Evolutionary conservation across 2,329 filamentous ascomycete species (phyloP), one percentile per base, ranked within the genome.

Genomic region (Exophiala sp.): DNA sequence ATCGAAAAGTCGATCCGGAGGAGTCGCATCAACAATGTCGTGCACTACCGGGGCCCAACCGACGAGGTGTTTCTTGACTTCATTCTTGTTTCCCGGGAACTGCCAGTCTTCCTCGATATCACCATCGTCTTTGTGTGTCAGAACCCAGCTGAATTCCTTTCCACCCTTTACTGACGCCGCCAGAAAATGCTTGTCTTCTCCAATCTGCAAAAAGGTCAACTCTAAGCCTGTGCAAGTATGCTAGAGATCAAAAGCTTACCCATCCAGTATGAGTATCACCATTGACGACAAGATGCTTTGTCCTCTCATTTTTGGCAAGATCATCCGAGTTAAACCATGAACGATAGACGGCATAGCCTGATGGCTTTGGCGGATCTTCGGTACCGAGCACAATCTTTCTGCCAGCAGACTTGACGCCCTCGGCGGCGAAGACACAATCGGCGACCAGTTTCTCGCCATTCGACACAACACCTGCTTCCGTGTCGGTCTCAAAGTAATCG

Each of bases 41-140:
- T 69, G 51, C 43, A 66, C 65, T 1, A 66, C 64, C 12, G 65
- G 71, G 65, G 81, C 72, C 79, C 79, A 81, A 16, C 72, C 76
- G 47, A 78, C 71, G 10, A 82, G 63, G 1, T 78, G 71, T 50
- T 75, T 69, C 54, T 74, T 71, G 0, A 80, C 79, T 35, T 81
- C 79, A 39, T 76, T 72, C 0, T 80, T 68, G 45, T 77, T 75
- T 2, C 76, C 77, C 0, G 78, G 77, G 57, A 80, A 78, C 3
- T 73, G 76, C 77, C 77, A 81, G 1, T 77, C 78, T 65, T 83
- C 79, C 52, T 79, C 72, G 52, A 81, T 80, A 59, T 82, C 59
- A 29, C 54, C 60, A 16, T 55, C 35, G 55, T 74, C 73, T 55
- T 71, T 74, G 64, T 82, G 79, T 29, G 80, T 81, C 48, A 78